Percentiles rank a stretch among this genome's conserved stretches.
phyloP scores from a whole-genome alignment of 1,284 basidiomycete genomes.

The Cerrena zonata region DNA sequence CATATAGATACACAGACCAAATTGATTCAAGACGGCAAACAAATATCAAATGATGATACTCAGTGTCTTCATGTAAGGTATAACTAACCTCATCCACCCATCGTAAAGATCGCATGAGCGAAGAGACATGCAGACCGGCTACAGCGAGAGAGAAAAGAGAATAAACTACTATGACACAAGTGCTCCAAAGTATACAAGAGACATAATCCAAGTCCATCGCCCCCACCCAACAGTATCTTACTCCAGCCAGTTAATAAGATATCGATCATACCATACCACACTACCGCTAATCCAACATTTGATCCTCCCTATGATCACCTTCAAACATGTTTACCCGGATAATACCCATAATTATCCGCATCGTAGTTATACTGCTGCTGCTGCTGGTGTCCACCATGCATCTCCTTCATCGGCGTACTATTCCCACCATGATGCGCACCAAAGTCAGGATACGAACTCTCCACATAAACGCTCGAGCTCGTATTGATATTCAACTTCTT shows the following conservation, averaged over 20 bases:
- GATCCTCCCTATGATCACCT: neutral
- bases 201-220: neutral
- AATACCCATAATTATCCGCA: conserved; percentile 8
- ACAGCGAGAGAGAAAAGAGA: too few species aligned
- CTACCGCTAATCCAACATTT: neutral
- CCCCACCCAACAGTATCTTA: neutral
- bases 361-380: conserved; percentile 8
- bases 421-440: conserved; percentile 7
- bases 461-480: neutral
- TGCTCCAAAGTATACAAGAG: neutral
- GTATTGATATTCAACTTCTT: conserved; percentile 12
- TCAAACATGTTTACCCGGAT: neutral
- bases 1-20: too few species aligned
- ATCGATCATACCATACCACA: neutral
- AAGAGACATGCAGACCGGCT: conserved; percentile 3
- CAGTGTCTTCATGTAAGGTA: too few species aligned
- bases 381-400: neutral
- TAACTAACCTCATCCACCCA: too few species aligned
- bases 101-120: neutral
- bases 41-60: too few species aligned
- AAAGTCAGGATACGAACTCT: conserved; percentile 4
- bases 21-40: too few species aligned
- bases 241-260: neutral
- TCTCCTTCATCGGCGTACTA: conserved; percentile 11
- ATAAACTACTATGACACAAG: conserved; percentile 2